Conservation (phyloP, 768 basidiomycete species). For the Tylopilus felleus region DNA sequence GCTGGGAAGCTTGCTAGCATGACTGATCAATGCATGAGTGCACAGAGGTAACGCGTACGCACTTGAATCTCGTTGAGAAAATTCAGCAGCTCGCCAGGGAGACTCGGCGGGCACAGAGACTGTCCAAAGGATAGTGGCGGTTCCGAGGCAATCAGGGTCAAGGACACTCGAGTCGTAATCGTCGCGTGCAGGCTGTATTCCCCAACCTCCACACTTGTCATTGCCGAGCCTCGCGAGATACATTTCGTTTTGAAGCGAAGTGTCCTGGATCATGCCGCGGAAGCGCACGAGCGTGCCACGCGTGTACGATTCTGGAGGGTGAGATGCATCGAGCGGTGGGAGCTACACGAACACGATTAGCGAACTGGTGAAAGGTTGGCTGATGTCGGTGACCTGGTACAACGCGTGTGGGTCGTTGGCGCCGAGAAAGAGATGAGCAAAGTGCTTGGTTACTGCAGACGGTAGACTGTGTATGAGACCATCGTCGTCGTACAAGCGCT, state of each 20-base stretch:
- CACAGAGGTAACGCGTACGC: slow-evolving; percentile 10
- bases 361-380: not conserved
- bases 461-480: slow-evolving; percentile 33
- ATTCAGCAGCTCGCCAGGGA: slow-evolving; percentile 47
- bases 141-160: slow-evolving; percentile 52
- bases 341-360: slow-evolving; percentile 42
- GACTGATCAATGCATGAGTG: not conserved
- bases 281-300: slow-evolving; percentile 66
- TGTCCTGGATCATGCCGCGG: slow-evolving; percentile 80
- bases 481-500: slow-evolving; percentile 41
- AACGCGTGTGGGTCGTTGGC: slow-evolving; percentile 29
- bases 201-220: slow-evolving; percentile 71
- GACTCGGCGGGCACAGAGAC: slow-evolving; percentile 70
- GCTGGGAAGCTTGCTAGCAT: slow-evolving; percentile 23
- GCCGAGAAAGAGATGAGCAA: slow-evolving; percentile 41
- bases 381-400: slow-evolving; percentile 19
- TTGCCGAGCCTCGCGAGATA: slow-evolving; percentile 52
- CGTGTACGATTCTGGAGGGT: slow-evolving; percentile 48
- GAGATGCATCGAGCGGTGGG: slow-evolving; percentile 45
- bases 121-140: slow-evolving; percentile 67
- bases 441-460: slow-evolving; percentile 43
- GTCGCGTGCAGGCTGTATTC: slow-evolving; percentile 40
- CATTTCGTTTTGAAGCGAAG: slow-evolving; percentile 67
- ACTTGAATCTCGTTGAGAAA: slow-evolving; percentile 21
- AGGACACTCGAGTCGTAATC: slow-evolving; percentile 19